These are phyloP conservation scores for Apophysomyces sp. DNA, from an alignment of 371 early-diverging fungal genomes.

Conservation along the genomic window DNA sequence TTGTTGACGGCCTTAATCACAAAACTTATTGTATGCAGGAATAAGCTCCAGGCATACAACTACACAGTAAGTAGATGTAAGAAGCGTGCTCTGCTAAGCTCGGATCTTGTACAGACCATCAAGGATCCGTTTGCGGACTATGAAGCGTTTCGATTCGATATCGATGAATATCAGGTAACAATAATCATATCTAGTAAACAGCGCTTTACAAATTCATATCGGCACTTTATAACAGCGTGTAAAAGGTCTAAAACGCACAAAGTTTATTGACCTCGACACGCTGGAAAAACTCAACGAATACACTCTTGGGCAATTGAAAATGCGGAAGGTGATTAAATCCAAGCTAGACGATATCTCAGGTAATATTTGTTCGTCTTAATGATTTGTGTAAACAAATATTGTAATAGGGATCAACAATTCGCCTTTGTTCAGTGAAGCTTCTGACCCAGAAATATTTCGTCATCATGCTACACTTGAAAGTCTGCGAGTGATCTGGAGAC, in stretches of 20 bases:
- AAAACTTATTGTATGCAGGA: conserved; percentile 51
- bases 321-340: conserved; percentile 59
- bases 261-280: conserved; percentile 41
- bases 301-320: conserved; percentile 38
- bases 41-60: conserved; percentile 58
- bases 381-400: neutral
- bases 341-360: conserved; percentile 68
- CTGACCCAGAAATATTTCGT: conserved; percentile 61
- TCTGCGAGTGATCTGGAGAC: conserved; percentile 60
- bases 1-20: conserved; percentile 59
- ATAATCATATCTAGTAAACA: neutral
- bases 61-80: conserved; percentile 44
- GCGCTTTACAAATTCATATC: neutral
- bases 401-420: conserved; percentile 40
- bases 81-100: neutral
- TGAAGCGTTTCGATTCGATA: conserved; percentile 46
- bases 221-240: conserved; percentile 13
- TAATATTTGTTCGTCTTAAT: neutral
- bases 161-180: conserved; percentile 57
- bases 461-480: conserved; percentile 60
- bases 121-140: conserved; percentile 70
- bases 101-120: conserved; percentile 27
- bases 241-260: conserved; percentile 28
- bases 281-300: conserved; percentile 42
- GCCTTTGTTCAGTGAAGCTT: conserved; percentile 47